Base-by-base conservation (phyloP, 768 basidiomycete genomes). In the Tylopilus balloui region DNA sequence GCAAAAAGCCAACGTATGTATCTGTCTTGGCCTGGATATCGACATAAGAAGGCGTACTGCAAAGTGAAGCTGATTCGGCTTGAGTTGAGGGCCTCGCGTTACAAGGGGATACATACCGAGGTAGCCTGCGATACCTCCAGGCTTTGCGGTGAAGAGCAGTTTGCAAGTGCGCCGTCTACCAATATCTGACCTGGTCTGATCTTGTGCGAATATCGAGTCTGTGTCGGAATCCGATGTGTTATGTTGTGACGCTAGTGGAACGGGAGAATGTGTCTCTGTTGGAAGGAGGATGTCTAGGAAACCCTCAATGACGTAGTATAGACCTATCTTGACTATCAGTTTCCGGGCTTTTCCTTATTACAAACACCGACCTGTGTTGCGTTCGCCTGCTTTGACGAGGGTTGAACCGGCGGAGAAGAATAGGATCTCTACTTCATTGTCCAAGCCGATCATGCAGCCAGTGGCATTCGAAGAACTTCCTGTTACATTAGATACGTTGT, bases 1-100 rank as follows among this genome's bases (percentile, higher is more conserved):
- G 90, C 24, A 99, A 68, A 67, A 95, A 95, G 0, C 96, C 96
- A 54, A 98, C 96, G 60, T 95, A 99, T n/a, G 86, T 88, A 63
- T 99, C 95, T 0, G 94, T 98, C 73, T 97, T 98, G 5, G 96
- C 93, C 55, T 78, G 86, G 64, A 99, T 96, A 65, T 95, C 92
- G 37, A 98, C 94, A 62, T 98, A 99, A 3, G 92, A 95, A 6
- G 92, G 84, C 23, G 88, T 92, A 46, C 85, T 87, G 57, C 90
- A 92, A 4, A 98, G 77, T 0, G 93, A 92, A 15, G 94, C 90
- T 92, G 19, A 34, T 39, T 12, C 13, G 23, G 7, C 34, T 25
- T 55, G 42, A 48, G 48, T 48, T 27, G 34, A 37, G 38, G 42
- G 38, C 21, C 5, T n/a, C 13, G 38, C 7, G n/a, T 5, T 17